These are phyloP conservation scores for Diaporthe citriasiana DNA, from an alignment of 2,329 filamentous ascomycete species.

Conservation along the genomic window DNA sequence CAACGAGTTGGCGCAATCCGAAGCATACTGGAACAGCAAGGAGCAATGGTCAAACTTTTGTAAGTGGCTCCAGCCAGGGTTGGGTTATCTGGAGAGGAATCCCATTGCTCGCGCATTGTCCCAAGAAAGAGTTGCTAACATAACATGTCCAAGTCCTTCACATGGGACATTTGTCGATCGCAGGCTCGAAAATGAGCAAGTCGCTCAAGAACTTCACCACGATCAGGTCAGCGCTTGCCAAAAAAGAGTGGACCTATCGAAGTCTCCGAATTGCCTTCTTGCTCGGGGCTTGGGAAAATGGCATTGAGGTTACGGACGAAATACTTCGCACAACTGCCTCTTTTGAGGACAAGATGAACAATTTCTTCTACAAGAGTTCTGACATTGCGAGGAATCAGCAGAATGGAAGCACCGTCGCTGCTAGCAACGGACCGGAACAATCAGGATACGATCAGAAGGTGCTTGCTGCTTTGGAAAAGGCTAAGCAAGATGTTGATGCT, in stretches of 20 bases:
- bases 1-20: constrained; percentile 84
- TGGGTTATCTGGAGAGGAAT: not conserved
- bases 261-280: constrained; percentile 78
- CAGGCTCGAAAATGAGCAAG: constrained; percentile 96
- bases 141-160: constrained; percentile 67
- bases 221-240: constrained; percentile 83
- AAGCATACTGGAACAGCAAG: constrained; percentile 73
- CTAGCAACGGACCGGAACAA: constrained; percentile 20
- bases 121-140: not conserved
- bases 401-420: not conserved
- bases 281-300: constrained; percentile 77
- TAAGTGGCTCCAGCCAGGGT: not conserved
- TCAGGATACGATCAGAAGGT: constrained; percentile 56
- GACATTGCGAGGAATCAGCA: constrained; percentile 42
- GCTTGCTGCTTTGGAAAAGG: constrained; percentile 62
- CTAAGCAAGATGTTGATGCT: constrained; percentile 70
- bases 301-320: constrained; percentile 78
- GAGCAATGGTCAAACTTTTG: constrained; percentile 91
- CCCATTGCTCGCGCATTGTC: not conserved
- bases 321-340: constrained; percentile 69
- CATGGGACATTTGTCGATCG: constrained; percentile 92
- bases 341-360: constrained; percentile 76
- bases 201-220: constrained; percentile 96
- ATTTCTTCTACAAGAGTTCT: constrained; percentile 55
- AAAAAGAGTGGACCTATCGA: constrained; percentile 75